A percentile compares a stretch with the other conserved stretches of the same genome.
These are phyloP conservation scores for Pterocarpus santalinus DNA, from an alignment of 306 rosid genomes.

Conservation along the genomic window DNA sequence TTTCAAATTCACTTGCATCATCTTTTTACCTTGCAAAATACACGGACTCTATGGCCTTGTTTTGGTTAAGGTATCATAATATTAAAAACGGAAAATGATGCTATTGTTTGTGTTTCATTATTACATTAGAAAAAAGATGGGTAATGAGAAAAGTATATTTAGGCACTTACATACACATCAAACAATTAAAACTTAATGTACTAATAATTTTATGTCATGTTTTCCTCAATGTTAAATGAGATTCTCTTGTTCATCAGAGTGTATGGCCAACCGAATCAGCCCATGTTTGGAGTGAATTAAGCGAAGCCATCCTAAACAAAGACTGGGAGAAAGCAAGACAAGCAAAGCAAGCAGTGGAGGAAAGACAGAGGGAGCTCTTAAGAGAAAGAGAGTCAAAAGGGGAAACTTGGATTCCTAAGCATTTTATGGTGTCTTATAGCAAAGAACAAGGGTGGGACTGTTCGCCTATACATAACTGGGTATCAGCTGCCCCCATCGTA, in stretches of 20 bases:
- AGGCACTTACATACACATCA: neutral
- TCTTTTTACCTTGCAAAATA: too few species aligned
- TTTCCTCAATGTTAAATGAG: conserved; percentile 21
- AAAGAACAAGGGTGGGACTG: conserved; percentile 85
- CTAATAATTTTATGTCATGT: neutral
- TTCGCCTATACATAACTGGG: conserved; percentile 66
- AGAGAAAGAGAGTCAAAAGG: conserved; percentile 68
- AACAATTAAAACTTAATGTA: neutral
- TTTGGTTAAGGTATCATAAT: too few species aligned
- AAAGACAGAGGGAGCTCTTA: conserved; percentile 65
- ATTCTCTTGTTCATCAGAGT: conserved; percentile 54
- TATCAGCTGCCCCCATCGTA: conserved; percentile 71
- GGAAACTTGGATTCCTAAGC: conserved; percentile 79
- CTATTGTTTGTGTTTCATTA: conserved; percentile 1
- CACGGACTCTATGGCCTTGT: too few species aligned
- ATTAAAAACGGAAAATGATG: too few species aligned
- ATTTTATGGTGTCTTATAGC: conserved; percentile 65
- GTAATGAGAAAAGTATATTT: neutral
- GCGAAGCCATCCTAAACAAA: conserved; percentile 65
- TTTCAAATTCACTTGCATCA: too few species aligned
- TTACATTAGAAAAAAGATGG: neutral
- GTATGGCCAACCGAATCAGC: conserved; percentile 82
- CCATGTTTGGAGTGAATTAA: conserved; percentile 74
- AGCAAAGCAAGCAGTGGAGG: conserved; percentile 80
- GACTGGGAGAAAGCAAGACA: conserved; percentile 89